Evolutionary conservation across 2,329 filamentous ascomycete species (phyloP).

Genomic region (Pyrenochaeta sp.): DNA sequence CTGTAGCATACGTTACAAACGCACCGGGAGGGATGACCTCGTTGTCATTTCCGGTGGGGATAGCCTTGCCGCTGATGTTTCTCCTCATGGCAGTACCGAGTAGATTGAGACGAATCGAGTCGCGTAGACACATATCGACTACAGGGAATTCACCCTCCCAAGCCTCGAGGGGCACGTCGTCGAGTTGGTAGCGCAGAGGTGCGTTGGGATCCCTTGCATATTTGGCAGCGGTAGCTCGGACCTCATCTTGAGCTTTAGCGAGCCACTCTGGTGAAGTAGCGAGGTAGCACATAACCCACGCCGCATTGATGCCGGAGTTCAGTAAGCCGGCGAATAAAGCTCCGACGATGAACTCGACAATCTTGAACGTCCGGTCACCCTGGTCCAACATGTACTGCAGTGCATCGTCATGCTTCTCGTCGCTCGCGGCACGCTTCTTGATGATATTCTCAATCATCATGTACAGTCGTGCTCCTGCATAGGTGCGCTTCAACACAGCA

Average conservation of each 20-base stretch:
- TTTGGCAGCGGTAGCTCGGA: constrained; percentile 55
- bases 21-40: constrained; percentile 61
- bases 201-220: constrained; percentile 51
- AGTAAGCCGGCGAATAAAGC: constrained; percentile 65
- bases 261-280: constrained; percentile 55
- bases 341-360: constrained; percentile 61
- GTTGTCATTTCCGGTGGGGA: constrained; percentile 54
- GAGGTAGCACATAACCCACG: constrained; percentile 55
- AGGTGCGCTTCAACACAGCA: constrained; percentile 54
- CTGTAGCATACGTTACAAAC: constrained; percentile 57
- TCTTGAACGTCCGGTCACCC: constrained; percentile 55
- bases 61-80: constrained; percentile 58
- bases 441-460: constrained; percentile 60
- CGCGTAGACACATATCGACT: constrained; percentile 62
- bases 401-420: constrained; percentile 58
- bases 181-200: constrained; percentile 51
- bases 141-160: constrained; percentile 66
- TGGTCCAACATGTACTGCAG: constrained; percentile 64
- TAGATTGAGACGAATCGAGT: constrained; percentile 62
- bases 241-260: constrained; percentile 55
- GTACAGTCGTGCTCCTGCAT: constrained; percentile 59
- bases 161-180: constrained; percentile 58
- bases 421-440: constrained; percentile 54
- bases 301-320: constrained; percentile 66
- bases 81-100: constrained; percentile 61